Base-by-base conservation (phyloP, 805 yeast genomes). In the Starmerella riodocensis region DNA sequence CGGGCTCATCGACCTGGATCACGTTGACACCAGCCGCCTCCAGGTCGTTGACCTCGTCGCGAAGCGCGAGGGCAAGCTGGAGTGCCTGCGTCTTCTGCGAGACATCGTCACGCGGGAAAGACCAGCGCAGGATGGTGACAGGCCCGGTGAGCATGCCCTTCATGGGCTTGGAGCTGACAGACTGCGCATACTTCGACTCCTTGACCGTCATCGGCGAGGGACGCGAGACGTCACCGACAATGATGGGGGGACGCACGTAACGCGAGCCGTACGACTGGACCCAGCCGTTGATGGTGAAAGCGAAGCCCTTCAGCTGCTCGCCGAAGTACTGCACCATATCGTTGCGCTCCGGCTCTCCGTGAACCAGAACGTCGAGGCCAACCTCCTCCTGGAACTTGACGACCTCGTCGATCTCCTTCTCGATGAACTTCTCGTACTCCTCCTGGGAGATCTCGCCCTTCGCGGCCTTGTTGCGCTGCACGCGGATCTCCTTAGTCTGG, bases 141-240 rank as follows among this genome's bases (percentile, higher is more conserved):
- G 98, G 98, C 70, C 98, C 98, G 63, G 98, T 86, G 65, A 91
- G 79, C 98, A 91, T 91, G 83, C 98, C 98, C 77, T 91, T 91
- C 76, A 91, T 82, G 63, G 96, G 95, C 73, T 81, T 82, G 58
- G 75, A 67, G 60, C 96, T 85, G 64, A 91, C 69, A 50, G 94
- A 81, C 75, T 91, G 98, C 58, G 98, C 98, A 70, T 84, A 91
- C 61, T 91, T 94, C 49, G 96, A 86, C 75, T 91, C 98, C 75
- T 85, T 88, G 56, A 91, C 97, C 56, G 98, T 78, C 95, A 91
- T 88, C 54, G 97, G 81, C 63, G 74, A 76, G 65, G 98, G 96
- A 75, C 98, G 86, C 41, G 96, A 86, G 59, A 91, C 84, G 67
- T 91, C 98, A 74, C 98, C 98, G 58, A 88, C 96, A 66, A 91